Base-by-base conservation (phyloP, 352 stramenopile genomes). In the Phytophthora foliorum region DNA sequence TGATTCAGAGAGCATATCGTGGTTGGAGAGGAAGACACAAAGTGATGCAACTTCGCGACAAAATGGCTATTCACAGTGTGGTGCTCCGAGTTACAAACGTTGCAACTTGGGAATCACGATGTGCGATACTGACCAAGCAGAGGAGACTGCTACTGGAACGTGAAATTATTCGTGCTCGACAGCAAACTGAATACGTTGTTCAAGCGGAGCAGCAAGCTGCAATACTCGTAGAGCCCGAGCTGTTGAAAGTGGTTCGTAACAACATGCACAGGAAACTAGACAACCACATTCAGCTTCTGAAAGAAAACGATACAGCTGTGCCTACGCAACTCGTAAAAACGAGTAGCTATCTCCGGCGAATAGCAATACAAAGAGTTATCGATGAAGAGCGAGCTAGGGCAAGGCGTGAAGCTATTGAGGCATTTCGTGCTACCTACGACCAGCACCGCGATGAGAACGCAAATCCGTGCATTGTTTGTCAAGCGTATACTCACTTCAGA, bases 221-320 rank as follows among this genome's bases (percentile, higher is more conserved):
- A 50, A 8, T 16, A 7, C 11, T 27, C 13, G 64, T 72, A 5
- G 27, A 48, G 3, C 17, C 22, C 10, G 57, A 72, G 13, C 24
- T 72, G 8, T 46, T 41, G 3, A 72, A 72, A 58, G 57, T 67
- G 11, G 3, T 72, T 44, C 57, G 49, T 19, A 67, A 67, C 29
- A 31, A 31, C 10, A 72, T 62, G 57, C 57, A 67, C 17, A 39
- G 57, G 3, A 62, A 62, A 24, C 29, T 71, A 39, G 56, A 71
- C 5, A 7, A 36, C n/a, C 48, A 72, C 1, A 16, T 67, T 13
- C 14, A 14, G 6, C 16, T 42, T 14, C 34, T 62, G 1, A 61
- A 57, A 45, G 13, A 57, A 11, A 42, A 64, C 16, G 44, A 57
- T n/a, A 11, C 50, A 16, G 10, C 22, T 21, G 16, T 48, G n/a